Conservation (phyloP, 371 early-diverging fungal genomes). For the Syncephalis plumigaleata region DNA sequence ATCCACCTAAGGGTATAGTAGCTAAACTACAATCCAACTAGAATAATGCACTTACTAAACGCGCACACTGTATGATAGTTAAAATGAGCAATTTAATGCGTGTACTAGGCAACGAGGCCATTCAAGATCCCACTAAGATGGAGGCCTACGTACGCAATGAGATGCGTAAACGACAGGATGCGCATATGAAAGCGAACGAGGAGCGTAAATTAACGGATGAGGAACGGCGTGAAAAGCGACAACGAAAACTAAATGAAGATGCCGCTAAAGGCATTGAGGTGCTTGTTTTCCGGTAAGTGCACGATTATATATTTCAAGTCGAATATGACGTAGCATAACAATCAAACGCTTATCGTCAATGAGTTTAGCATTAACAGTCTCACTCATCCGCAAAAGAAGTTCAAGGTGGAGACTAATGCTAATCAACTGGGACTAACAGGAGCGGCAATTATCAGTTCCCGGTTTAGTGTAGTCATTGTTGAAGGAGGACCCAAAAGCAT, state of each 20-base stretch:
- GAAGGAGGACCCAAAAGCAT: slow-evolving; percentile 87
- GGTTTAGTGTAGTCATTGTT: slow-evolving; percentile 66
- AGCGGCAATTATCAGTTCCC: slow-evolving; percentile 47
- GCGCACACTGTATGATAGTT: slow-evolving; percentile 55
- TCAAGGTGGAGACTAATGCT: slow-evolving; percentile 85
- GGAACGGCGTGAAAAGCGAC: slow-evolving; percentile 59
- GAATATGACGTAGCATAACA: neutral
- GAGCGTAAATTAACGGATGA: slow-evolving; percentile 76
- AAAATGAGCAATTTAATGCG: slow-evolving; percentile 87
- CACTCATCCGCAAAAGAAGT: slow-evolving; percentile 53
- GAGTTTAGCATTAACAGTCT: slow-evolving; percentile 50
- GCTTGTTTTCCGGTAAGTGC: slow-evolving; percentile 61
- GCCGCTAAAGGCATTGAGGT: slow-evolving; percentile 41
- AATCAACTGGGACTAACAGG: slow-evolving; percentile 71
- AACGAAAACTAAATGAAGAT: slow-evolving; percentile 55
- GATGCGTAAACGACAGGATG: slow-evolving; percentile 58
- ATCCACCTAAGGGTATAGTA: slow-evolving; percentile 54
- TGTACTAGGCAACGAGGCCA: slow-evolving; percentile 76
- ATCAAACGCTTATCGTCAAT: neutral
- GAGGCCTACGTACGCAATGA: slow-evolving; percentile 80
- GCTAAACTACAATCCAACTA: neutral
- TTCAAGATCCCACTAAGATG: slow-evolving; percentile 83
- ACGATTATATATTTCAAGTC: neutral
- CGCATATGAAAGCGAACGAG: slow-evolving; percentile 64
- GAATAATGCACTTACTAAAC: neutral